Evolutionary conservation across 2,329 filamentous ascomycete genomes (phyloP), one percentile per base, ranked within the genome.

Genomic region (Botrytis hyacinthi): DNA sequence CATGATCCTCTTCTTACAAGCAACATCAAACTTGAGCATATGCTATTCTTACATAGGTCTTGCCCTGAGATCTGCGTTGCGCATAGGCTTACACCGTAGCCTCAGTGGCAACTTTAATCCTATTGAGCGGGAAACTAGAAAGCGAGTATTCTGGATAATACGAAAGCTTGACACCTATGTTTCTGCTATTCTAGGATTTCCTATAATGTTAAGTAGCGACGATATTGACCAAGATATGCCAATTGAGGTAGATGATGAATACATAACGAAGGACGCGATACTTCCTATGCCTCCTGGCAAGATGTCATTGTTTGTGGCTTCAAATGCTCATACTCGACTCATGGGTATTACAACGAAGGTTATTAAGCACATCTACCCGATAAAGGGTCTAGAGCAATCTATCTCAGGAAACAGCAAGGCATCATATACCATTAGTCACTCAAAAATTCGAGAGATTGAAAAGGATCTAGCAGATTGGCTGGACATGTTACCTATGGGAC

Each of bases 1-100:
- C 80, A 92, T 94, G 87, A 92, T 94, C 67, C 84, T 95, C 4
- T 96, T 95, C 79, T 85, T 95, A 1, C 93, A 96, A 79, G 90
- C 91, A 3, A 93, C 93, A 2, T 92, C 92, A 16, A 93, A 93
- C 79, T 84, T 95, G 44, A 93, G 90, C 79, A 92, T 90, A 16
- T 95, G 93, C 80, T 95, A 95, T 81, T 89, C 92, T 0, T 94
- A 93, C 77, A 87, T 95, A 66, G 93, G 93, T 10, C 92, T 95
- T 78, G 93, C 92, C 3, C 84, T 95, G 67, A 88, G 92, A 69
- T 91, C 92, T 10, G 90, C 92, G n/a, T 83, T 95, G 48, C 89
- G 92, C 42, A 90, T 95, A 83, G 93, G 93, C 12, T 84, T 95
- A 40, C 93, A 96, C 81, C 90, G 93, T 70, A 89, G 92, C 74